These are phyloP conservation scores for Agaricus sinodeliciosus DNA, from an alignment of 768 basidiomycete species.

Conservation along the genomic window DNA sequence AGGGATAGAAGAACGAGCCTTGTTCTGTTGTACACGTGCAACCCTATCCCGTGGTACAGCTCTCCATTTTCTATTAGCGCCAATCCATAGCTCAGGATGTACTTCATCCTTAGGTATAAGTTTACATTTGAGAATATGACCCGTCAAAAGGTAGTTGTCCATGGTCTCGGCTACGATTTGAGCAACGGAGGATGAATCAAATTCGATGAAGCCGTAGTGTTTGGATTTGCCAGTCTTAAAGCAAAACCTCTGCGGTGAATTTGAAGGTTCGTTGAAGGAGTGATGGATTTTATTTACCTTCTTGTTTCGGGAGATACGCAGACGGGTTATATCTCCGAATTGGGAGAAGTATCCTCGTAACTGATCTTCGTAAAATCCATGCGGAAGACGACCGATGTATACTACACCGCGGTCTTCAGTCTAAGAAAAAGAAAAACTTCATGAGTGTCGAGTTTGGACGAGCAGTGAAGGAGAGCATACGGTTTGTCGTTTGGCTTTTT, in stretches of 20 bases:
- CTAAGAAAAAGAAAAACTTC: constrained; percentile 18
- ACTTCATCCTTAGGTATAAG: constrained; percentile 84
- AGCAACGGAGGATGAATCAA: constrained; percentile 82
- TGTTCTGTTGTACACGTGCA: constrained; percentile 72
- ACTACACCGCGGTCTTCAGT: constrained; percentile 73
- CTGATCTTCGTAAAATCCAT: constrained; percentile 97
- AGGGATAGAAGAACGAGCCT: constrained; percentile 38
- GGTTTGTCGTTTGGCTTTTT: constrained; percentile 55
- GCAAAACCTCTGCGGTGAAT: background rate
- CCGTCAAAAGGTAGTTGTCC: constrained; percentile 96
- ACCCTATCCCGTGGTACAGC: constrained; percentile 68
- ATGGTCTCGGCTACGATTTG: constrained; percentile 97
- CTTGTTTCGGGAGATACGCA: constrained; percentile 91
- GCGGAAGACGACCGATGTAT: constrained; percentile 86
- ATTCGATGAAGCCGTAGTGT: constrained; percentile 96
- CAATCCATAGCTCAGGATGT: constrained; percentile 92
- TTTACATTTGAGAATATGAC: constrained; percentile 90
- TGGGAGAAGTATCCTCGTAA: constrained; percentile 91
- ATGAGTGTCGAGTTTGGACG: background rate
- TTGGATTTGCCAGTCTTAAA: constrained; percentile 88
- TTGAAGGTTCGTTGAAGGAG: background rate
- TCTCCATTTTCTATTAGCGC: constrained; percentile 92
- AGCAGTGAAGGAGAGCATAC: constrained; percentile 35
- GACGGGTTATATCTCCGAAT: constrained; percentile 84
- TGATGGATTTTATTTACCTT: constrained; percentile 41